These are phyloP conservation scores for Adansonia digitata DNA, from an alignment of 345 rosid species.

Conservation along the genomic window DNA sequence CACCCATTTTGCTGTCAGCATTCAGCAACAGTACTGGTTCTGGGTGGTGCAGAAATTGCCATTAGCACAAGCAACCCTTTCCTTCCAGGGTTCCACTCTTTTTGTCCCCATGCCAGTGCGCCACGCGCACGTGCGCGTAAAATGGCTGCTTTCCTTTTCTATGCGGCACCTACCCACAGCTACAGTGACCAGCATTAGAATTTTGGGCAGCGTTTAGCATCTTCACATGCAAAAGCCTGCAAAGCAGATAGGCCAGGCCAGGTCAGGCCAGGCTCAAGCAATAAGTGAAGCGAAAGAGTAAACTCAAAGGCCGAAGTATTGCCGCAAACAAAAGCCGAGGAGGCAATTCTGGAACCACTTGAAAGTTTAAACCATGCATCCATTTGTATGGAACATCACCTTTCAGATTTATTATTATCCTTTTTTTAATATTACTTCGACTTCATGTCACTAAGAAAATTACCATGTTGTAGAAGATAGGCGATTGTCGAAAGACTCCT, in stretches of 20 bases:
- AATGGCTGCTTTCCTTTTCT: conserved; percentile 29
- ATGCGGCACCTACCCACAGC: not conserved
- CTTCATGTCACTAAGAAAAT: too few relatives aligned
- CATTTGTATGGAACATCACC: not conserved
- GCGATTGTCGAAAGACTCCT: too few relatives aligned
- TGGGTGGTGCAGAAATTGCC: conserved; percentile 4
- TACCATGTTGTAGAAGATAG: too few relatives aligned
- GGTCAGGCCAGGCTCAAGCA: not conserved
- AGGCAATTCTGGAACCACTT: not conserved
- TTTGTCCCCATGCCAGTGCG: conserved; percentile 14
- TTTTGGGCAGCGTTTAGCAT: conserved; percentile 14
- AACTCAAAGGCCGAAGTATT: not conserved
- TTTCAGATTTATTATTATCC: not conserved
- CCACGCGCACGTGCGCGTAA: conserved; percentile 21
- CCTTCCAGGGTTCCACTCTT: conserved; percentile 3
- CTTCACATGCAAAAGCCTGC: conserved; percentile 9
- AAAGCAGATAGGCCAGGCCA: not conserved
- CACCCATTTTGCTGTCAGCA: conserved; percentile 7
- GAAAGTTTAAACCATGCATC: not conserved
- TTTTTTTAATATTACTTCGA: not conserved
- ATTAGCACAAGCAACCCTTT: conserved; percentile 25
- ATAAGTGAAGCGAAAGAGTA: not conserved
- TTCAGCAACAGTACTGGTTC: conserved; percentile 18
- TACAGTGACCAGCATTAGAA: not conserved
- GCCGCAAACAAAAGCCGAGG: not conserved